Percentiles rank a stretch among this genome's conserved stretches.
phyloP scores from a whole-genome alignment of 2,329 filamentous ascomycete species.

The Diplocarpon rosae region DNA sequence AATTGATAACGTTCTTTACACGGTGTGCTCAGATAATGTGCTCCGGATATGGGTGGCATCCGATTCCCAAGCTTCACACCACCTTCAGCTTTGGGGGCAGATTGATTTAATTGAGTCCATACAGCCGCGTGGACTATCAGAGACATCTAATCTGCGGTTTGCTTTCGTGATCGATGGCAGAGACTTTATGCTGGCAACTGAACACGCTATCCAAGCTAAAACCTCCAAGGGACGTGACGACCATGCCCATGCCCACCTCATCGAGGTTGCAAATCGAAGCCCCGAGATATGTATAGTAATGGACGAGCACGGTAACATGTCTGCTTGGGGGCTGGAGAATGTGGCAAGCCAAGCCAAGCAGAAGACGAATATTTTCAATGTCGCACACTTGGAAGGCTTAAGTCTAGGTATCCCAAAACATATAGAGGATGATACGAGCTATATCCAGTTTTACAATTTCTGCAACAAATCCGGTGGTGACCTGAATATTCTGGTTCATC shows the following conservation, averaged over 20 bases:
- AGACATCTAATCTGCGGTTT: conserved; percentile 40
- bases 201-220: conserved; percentile 57
- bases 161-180: conserved; percentile 75
- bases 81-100: conserved; percentile 68
- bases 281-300: conserved; percentile 82
- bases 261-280: conserved; percentile 72
- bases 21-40: conserved; percentile 69
- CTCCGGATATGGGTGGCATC: conserved; percentile 75
- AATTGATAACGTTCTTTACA: conserved; percentile 81
- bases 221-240: conserved; percentile 42
- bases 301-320: conserved; percentile 77
- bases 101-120: conserved; percentile 69
- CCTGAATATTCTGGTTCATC: conserved; percentile 67
- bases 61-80: conserved; percentile 59
- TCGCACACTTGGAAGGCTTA: conserved; percentile 61
- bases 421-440: conserved; percentile 23
- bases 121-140: conserved; percentile 29
- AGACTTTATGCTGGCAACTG: conserved; percentile 68
- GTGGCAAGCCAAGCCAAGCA: conserved; percentile 59
- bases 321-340: conserved; percentile 86
- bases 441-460: conserved; percentile 64
- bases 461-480: conserved; percentile 53
- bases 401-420: conserved; percentile 32
- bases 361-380: conserved; percentile 66
- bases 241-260: conserved; percentile 70